Conservation (phyloP, 2,329 filamentous ascomycete species). For the Lasiodiplodia gonubiensis region DNA sequence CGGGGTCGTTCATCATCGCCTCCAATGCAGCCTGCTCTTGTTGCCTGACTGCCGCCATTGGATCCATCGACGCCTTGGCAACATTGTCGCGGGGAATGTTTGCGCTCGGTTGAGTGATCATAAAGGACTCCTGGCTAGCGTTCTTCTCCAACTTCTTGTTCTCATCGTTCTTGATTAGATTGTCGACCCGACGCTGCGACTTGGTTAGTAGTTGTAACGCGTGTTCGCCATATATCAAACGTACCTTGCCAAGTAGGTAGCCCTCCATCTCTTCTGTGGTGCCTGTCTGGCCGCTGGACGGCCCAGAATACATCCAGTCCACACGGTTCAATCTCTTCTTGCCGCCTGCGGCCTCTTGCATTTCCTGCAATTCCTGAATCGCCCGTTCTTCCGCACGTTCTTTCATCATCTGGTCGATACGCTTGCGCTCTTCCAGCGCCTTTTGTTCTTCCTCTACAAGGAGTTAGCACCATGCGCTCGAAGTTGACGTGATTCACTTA, state of each 20-base stretch:
- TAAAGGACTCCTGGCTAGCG: conserved; percentile 65
- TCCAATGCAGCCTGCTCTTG: conserved; percentile 65
- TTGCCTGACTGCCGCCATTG: conserved; percentile 89
- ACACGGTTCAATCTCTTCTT: conserved; percentile 80
- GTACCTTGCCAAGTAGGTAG: conserved; percentile 81
- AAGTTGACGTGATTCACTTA: background rate
- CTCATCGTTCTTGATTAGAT: conserved; percentile 80
- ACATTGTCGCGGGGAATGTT: conserved; percentile 81
- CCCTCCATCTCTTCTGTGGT: conserved; percentile 86
- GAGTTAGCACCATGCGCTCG: background rate
- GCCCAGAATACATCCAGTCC: conserved; percentile 98
- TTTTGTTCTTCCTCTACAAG: conserved; percentile 77
- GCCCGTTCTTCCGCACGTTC: conserved; percentile 93
- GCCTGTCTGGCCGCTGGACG: conserved; percentile 71
- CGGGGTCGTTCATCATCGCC: conserved; percentile 78
- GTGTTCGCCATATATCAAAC: background rate
- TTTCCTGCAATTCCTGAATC: conserved; percentile 86
- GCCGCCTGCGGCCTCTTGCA: conserved; percentile 88
- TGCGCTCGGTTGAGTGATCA: conserved; percentile 67
- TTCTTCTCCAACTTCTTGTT: conserved; percentile 67
- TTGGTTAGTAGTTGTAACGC: background rate
- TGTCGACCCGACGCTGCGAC: conserved; percentile 74
- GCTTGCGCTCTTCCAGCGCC: conserved; percentile 92
- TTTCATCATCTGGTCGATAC: conserved; percentile 86
- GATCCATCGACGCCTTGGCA: conserved; percentile 87